phyloP scores from a whole-genome alignment of 2,329 filamentous ascomycete species.

The Apiospora pterosperma region DNA sequence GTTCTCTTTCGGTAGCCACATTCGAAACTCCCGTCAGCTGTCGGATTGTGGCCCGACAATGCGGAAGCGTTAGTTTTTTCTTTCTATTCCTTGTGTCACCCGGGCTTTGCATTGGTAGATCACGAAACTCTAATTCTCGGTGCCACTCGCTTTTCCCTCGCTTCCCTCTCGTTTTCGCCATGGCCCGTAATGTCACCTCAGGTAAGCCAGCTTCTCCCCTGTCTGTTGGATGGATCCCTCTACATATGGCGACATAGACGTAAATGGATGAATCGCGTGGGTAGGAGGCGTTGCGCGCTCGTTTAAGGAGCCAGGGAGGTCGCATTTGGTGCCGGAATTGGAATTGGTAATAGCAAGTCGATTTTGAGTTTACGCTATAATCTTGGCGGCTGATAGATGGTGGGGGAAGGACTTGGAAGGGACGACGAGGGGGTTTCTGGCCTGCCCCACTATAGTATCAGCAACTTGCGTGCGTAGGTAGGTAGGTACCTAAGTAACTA shows the following conservation, averaged over 20 bases:
- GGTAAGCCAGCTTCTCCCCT: neutral
- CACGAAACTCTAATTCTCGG: neutral
- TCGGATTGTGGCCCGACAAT: neutral
- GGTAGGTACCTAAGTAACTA: no score
- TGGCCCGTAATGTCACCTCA: neutral
- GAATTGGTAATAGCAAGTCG: conserved; percentile 4
- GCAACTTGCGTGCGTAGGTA: no score
- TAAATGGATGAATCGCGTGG: no score
- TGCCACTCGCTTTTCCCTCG: neutral
- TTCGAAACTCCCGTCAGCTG: neutral
- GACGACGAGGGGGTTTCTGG: neutral
- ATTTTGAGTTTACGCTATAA: conserved; percentile 2
- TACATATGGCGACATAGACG: no score
- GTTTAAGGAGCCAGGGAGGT: neutral
- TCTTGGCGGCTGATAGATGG: neutral
- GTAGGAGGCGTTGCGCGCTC: neutral
- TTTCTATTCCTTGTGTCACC: neutral
- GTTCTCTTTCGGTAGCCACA: neutral
- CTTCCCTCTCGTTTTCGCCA: neutral
- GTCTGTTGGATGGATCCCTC: no score
- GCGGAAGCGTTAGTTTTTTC: neutral
- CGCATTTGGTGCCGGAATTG: neutral
- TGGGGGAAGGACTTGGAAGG: neutral
- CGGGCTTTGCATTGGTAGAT: neutral
- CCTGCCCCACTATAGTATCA: no score